Evolutionary conservation across 2,329 filamentous ascomycete species (phyloP).

Genomic region (Hypoxylon sp.): DNA sequence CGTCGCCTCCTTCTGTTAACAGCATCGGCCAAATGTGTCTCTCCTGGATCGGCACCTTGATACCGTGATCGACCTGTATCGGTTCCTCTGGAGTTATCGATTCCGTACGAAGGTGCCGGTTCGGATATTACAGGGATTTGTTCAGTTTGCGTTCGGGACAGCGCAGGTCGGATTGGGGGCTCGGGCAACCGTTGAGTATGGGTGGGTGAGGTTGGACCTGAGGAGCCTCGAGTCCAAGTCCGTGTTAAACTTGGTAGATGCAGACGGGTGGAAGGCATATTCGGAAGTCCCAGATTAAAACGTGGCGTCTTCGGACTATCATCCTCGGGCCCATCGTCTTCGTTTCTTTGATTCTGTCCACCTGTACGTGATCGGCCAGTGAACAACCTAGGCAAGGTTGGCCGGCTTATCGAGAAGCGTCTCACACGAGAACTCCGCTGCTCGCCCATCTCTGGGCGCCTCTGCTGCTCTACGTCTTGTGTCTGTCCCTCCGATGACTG

Average conservation of each 20-base stretch:
- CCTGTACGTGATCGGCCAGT: conserved; percentile 35
- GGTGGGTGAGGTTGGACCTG: conserved; percentile 50
- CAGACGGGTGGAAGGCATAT: conserved; percentile 60
- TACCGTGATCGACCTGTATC: conserved; percentile 51
- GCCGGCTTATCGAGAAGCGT: conserved; percentile 39
- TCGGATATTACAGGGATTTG: conserved; percentile 45
- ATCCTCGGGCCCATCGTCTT: conserved; percentile 46
- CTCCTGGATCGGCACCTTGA: conserved; percentile 64
- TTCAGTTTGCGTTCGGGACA: conserved; percentile 30
- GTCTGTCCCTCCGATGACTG: conserved; percentile 32
- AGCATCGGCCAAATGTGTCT: conserved; percentile 63
- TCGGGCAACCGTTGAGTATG: conserved; percentile 23
- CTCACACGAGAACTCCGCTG: conserved; percentile 38
- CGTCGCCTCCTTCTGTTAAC: conserved; percentile 60
- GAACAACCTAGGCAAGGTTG: conserved; percentile 40
- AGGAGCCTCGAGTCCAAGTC: conserved; percentile 58
- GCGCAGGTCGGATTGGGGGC: conserved; percentile 22
- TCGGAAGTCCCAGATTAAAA: conserved; percentile 57
- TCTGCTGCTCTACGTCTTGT: conserved; percentile 44
- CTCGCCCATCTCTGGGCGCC: conserved; percentile 41
- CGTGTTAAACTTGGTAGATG: conserved; percentile 60
- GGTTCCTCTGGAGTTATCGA: conserved; percentile 27
- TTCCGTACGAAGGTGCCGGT: conserved; percentile 46
- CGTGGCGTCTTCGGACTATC: conserved; percentile 66
- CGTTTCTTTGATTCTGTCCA: conserved; percentile 31